Base-by-base conservation (phyloP, 768 basidiomycete species). In the Mycena haematopus region DNA sequence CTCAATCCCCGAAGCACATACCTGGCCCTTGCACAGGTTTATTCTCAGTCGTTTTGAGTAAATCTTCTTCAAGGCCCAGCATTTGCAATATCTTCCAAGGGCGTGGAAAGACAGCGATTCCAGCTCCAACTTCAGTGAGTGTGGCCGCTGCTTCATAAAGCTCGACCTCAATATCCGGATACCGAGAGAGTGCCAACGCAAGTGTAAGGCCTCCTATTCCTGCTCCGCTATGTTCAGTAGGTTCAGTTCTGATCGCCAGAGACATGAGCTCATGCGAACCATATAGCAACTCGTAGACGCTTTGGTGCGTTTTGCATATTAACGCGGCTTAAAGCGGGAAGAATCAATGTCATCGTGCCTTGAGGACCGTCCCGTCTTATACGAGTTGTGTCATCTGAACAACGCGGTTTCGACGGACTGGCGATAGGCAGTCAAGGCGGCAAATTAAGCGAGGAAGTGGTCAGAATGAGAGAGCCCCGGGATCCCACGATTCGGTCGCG, bases 51-150 rank as follows among this genome's bases (percentile, higher is more conserved):
- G 64, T 64, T 60, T 74, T 73, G 21, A 83, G 71, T 3, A 85
- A 67, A 14, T 81, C 83, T 22, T 80, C 71, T 52, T 84, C 83
- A 13, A 85, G 72, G 19, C 79, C 80, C 35, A 84, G 74, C 67
- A 72, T 76, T 58, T 70, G 72, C n/a, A 82, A 74, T 47, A 84
- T 72, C 62, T 80, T 78, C 83, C 83, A 85, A 58, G 82, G 74
- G 13, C 85, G 80, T 25, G 78, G 77, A 66, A 79, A 86, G 10
- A 87, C 68, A 5, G 83, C 84, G 56, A 88, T 78, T n/a, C 87
- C 87, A 19, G 86, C 86, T n/a, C 87, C 87, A 25, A 86, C 44
- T 71, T 87, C 86, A 25, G 78, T 73, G 45, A 87, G 78, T 55
- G 79, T 72, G 42, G 70, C 68, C 29, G 85, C 80, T 14, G 77